Evolutionary conservation across 768 basidiomycete genomes (phyloP).

Genomic region (Lyophyllum semitale): DNA sequence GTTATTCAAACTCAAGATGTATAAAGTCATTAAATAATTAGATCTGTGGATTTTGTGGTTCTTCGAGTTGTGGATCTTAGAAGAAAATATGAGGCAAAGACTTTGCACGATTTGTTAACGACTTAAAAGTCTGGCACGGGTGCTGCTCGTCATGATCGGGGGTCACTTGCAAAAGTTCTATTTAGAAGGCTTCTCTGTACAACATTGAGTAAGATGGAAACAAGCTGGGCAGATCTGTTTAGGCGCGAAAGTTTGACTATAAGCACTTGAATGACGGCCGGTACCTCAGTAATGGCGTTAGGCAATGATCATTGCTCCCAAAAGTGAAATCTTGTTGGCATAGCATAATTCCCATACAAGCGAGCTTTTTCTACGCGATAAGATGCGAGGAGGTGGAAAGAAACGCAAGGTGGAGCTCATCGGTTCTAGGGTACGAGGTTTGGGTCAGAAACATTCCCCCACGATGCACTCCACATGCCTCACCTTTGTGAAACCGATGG

Average conservation of each 20-base stretch:
- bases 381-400: not conserved
- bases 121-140: no score
- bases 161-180: no score
- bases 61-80: no score
- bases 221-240: no score
- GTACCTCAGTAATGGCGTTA: not conserved
- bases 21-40: slow-evolving; percentile 52
- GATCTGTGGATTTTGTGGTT: slow-evolving; percentile 23
- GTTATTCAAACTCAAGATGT: slow-evolving; percentile 60
- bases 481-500: slow-evolving; percentile 95
- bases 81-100: no score
- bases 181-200: no score
- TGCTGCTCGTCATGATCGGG: no score
- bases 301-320: not conserved
- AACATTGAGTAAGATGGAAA: no score
- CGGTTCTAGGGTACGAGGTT: slow-evolving; percentile 38
- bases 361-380: slow-evolving; percentile 6
- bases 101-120: no score
- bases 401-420: slow-evolving; percentile 28
- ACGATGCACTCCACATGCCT: slow-evolving; percentile 15
- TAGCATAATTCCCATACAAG: slow-evolving; percentile 19
- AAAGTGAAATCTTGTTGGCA: slow-evolving; percentile 10
- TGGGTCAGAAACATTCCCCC: not conserved
- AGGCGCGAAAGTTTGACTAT: not conserved
- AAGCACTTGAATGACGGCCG: not conserved